These are phyloP conservation scores for Henningerozyma blattae DNA, from an alignment of 805 yeast species.

Conservation along the genomic window DNA sequence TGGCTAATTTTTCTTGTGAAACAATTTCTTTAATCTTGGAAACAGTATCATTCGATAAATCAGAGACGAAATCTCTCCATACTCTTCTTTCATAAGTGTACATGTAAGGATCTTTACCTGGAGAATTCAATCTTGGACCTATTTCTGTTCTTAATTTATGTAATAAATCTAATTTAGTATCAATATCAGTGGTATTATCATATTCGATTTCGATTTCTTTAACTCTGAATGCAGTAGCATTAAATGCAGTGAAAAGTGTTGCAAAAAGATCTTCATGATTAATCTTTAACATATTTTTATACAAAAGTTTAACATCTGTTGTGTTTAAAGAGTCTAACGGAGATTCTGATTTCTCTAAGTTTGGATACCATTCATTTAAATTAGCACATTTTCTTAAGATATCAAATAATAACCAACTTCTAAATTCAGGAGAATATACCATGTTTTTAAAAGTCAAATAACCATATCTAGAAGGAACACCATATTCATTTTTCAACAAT, in stretches of 20 bases:
- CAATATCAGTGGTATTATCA: constrained; percentile 3
- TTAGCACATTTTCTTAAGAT: constrained; percentile 12
- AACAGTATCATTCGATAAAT: constrained; percentile 2
- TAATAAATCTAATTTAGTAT: constrained; percentile 5
- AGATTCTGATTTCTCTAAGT: constrained; percentile 6
- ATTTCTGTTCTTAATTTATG: constrained; percentile 5
- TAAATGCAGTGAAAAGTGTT: constrained; percentile 7
- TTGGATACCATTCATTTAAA: constrained; percentile 4
- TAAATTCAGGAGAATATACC: constrained; percentile 38
- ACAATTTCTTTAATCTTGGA: constrained; percentile 1
- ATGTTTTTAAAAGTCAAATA: constrained; percentile 28
- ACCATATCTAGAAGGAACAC: constrained; percentile 25
- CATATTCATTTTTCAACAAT: constrained; percentile 39
- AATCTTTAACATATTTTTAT: constrained; percentile 8
- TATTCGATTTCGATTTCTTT: constrained; percentile 17
- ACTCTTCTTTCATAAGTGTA: constrained; percentile 8
- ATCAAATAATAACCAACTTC: constrained; percentile 38
- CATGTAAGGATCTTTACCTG: constrained; percentile 13
- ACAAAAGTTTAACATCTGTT: constrained; percentile 7
- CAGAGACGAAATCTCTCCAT: constrained; percentile 5
- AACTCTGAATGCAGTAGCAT: constrained; percentile 11
- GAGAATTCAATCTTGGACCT: constrained; percentile 7
- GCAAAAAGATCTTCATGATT: constrained; percentile 10
- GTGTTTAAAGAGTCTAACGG: neutral
- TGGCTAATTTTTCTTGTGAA: constrained; percentile 5